Conservation (phyloP, 352 stramenopile genomes). For the Globisporangium carolinianum region DNA sequence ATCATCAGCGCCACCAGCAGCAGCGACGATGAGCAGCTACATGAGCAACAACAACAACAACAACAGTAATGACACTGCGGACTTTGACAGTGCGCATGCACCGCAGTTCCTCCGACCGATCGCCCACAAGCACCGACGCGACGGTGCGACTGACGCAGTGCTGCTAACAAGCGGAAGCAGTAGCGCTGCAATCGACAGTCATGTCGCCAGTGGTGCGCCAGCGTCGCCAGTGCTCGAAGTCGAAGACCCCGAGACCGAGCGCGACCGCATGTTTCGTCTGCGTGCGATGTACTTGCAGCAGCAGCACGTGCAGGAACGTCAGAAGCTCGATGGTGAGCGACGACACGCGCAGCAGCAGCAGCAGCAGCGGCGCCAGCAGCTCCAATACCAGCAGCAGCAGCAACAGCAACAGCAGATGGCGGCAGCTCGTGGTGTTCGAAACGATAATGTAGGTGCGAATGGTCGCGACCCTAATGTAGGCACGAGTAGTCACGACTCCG, state of each 20-base stretch:
- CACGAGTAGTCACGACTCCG: no score
- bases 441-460: no score
- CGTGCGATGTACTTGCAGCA: slow-evolving; percentile 12
- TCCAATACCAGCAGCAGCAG: background rate
- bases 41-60: background rate
- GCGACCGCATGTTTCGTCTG: slow-evolving; percentile 11
- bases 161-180: background rate
- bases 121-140: slow-evolving; percentile 1
- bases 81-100: background rate
- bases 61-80: background rate
- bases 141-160: background rate
- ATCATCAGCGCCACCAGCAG: background rate
- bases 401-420: background rate
- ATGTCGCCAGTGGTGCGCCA: background rate
- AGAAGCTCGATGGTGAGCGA: slow-evolving; percentile 12
- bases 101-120: slow-evolving; percentile 19
- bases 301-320: slow-evolving; percentile 11
- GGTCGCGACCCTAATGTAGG: no score
- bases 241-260: slow-evolving; percentile 7
- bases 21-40: background rate
- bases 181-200: background rate
- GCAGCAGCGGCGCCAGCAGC: slow-evolving; percentile 11
- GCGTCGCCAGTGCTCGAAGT: background rate
- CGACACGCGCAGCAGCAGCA: slow-evolving; percentile 16
- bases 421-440: no score